These are phyloP conservation scores for Taphrina wiesneri DNA, from an alignment of 1,139 yeast species.

Conservation along the genomic window DNA sequence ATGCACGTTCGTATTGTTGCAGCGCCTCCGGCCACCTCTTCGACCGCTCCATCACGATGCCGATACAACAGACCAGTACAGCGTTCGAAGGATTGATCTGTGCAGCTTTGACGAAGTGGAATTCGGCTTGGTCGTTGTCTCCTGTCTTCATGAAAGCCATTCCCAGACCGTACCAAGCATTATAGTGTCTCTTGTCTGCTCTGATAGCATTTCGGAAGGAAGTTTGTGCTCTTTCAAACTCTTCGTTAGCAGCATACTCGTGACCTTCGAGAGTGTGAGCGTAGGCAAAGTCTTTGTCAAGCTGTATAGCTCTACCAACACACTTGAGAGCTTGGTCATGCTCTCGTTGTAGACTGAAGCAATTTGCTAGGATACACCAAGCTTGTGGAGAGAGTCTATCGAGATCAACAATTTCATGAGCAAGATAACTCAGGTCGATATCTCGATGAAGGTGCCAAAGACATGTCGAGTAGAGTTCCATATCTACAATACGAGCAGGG, in stretches of 20 bases:
- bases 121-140: slow-evolving; percentile 77
- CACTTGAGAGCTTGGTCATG: slow-evolving; percentile 90
- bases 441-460: slow-evolving; percentile 91
- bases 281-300: slow-evolving; percentile 75
- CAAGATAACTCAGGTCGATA: slow-evolving; percentile 73
- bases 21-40: slow-evolving; percentile 72
- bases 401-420: slow-evolving; percentile 75
- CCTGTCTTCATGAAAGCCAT: slow-evolving; percentile 90
- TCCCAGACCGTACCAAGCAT: slow-evolving; percentile 94
- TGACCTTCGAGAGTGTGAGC: slow-evolving; percentile 94
- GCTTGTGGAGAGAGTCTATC: slow-evolving; percentile 72
- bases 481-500: slow-evolving; percentile 79
- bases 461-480: slow-evolving; percentile 87
- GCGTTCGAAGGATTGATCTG: slow-evolving; percentile 88
- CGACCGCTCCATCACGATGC: slow-evolving; percentile 79
- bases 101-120: slow-evolving; percentile 83
- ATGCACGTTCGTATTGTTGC: slow-evolving; percentile 79
- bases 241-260: slow-evolving; percentile 83
- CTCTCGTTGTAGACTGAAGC: slow-evolving; percentile 78
- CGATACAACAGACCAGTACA: slow-evolving; percentile 87
- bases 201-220: slow-evolving; percentile 77
- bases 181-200: slow-evolving; percentile 80
- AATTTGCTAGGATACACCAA: slow-evolving; percentile 91
- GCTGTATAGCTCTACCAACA: slow-evolving; percentile 72
- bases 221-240: slow-evolving; percentile 84